A percentile compares a stretch with the other conserved stretches of the same genome.
Conservation (phyloP, 257 asterid species). For the Rubia yunnanensis region DNA sequence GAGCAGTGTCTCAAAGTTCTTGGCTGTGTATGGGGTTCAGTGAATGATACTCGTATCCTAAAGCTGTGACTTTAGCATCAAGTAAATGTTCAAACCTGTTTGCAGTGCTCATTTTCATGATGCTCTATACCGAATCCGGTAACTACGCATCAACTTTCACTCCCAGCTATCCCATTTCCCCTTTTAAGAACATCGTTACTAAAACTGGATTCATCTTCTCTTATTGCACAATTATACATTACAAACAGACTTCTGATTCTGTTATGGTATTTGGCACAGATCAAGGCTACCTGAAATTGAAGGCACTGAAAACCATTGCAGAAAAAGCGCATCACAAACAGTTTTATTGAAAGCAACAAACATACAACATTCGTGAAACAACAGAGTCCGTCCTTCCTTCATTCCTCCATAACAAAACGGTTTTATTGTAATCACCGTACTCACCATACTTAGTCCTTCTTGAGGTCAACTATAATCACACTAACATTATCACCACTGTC, state of each 20-base stretch:
- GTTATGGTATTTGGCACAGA: constrained; percentile 76
- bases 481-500: constrained; percentile 60
- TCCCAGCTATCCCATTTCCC: constrained; percentile 6
- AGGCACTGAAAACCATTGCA: constrained; percentile 50
- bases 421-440: not conserved
- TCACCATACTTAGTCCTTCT: constrained; percentile 15
- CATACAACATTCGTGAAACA: no score
- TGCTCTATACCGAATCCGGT: constrained; percentile 91
- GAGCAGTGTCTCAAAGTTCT: constrained; percentile 91
- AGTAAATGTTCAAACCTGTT: constrained; percentile 16
- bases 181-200: no score
- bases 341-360: no score
- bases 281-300: constrained; percentile 74
- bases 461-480: constrained; percentile 53
- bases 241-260: not conserved
- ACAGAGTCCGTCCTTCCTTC: no score
- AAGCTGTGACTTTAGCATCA: constrained; percentile 7
- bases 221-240: not conserved
- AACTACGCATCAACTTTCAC: constrained; percentile 92
- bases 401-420: not conserved
- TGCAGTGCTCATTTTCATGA: constrained; percentile 95
- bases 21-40: constrained; percentile 94
- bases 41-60: constrained; percentile 5
- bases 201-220: no score
- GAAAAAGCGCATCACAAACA: constrained; percentile 31